Percentiles rank a stretch among this genome's conserved stretches.
Conservation (phyloP, 805 yeast genomes). For the Peterozyma xylosa region DNA sequence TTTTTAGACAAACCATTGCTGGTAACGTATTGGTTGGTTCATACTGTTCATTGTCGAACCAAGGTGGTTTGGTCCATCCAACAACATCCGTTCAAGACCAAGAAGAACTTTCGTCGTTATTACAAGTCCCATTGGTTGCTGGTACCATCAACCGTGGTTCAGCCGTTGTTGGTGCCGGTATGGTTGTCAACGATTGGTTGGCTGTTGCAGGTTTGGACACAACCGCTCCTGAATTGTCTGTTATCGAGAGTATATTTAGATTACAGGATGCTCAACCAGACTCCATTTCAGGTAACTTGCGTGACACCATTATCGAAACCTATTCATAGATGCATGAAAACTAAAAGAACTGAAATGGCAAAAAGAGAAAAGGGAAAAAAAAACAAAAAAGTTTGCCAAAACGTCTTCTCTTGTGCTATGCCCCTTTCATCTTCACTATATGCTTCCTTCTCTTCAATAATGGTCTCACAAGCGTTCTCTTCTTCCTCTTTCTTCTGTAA, state of each 20-base stretch:
- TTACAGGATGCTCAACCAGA: slow-evolving; percentile 89
- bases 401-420: too few relatives aligned
- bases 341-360: not conserved
- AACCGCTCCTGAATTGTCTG: slow-evolving; percentile 97
- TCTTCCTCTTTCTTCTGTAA: too few relatives aligned
- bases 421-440: too few relatives aligned
- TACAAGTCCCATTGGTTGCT: slow-evolving; percentile 97
- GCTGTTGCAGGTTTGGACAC: slow-evolving; percentile 97
- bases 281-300: slow-evolving; percentile 72
- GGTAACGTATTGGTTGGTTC: slow-evolving; percentile 97
- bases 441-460: too few relatives aligned
- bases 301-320: slow-evolving; percentile 90
- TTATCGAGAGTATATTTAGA: slow-evolving; percentile 92
- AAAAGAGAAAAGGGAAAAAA: too few relatives aligned
- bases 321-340: slow-evolving; percentile 43
- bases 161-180: slow-evolving; percentile 95
- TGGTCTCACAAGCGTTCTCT: too few relatives aligned
- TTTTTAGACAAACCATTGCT: slow-evolving; percentile 97
- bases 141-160: slow-evolving; percentile 99
- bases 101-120: slow-evolving; percentile 90
- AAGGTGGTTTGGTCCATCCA: slow-evolving; percentile 98
- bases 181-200: slow-evolving; percentile 97
- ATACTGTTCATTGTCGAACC: slow-evolving; percentile 89
- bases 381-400: too few relatives aligned
- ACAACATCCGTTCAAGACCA: slow-evolving; percentile 96